A percentile compares a stretch with the other conserved stretches of the same genome.
Evolutionary conservation across 2,329 filamentous ascomycete genomes (phyloP).

Genomic region (Xenosphaeropsis pyriputrescens): DNA sequence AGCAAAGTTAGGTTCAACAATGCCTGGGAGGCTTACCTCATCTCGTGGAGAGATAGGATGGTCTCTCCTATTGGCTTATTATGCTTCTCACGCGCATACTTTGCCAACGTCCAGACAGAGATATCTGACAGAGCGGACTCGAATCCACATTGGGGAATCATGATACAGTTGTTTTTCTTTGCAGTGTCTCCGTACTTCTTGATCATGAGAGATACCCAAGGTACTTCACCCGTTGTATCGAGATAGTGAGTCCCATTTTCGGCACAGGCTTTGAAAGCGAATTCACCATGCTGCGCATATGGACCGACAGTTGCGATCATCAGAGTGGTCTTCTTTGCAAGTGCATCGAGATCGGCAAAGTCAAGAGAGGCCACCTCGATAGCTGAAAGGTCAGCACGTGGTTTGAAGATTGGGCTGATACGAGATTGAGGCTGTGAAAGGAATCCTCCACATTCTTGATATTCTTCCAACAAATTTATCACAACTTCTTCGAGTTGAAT

Average conservation of each 20-base stretch:
- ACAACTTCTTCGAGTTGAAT: no score
- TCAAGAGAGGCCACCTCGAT: slow-evolving; percentile 37
- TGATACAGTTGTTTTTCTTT: slow-evolving; percentile 36
- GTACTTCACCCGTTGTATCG: slow-evolving; percentile 45
- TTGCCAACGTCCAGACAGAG: slow-evolving; percentile 33
- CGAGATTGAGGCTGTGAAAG: no score
- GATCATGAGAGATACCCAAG: slow-evolving; percentile 44
- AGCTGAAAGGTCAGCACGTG: slow-evolving; percentile 15
- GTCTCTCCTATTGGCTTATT: slow-evolving; percentile 36
- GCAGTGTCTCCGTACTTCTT: slow-evolving; percentile 39
- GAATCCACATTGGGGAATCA: slow-evolving; percentile 46
- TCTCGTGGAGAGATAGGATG: slow-evolving; percentile 30
- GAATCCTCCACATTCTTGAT: no score
- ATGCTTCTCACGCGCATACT: slow-evolving; percentile 32
- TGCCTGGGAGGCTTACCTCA: slow-evolving; percentile 18
- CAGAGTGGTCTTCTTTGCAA: slow-evolving; percentile 40
- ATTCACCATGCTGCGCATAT: slow-evolving; percentile 39
- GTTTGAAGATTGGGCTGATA: no score
- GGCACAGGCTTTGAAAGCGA: slow-evolving; percentile 45
- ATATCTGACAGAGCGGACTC: slow-evolving; percentile 50
- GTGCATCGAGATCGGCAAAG: slow-evolving; percentile 26
- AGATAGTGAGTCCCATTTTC: slow-evolving; percentile 49
- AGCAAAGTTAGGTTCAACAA: background rate
- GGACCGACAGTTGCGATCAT: slow-evolving; percentile 46
- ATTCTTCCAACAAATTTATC: no score